Evolutionary conservation across 495 filamentous ascomycete genomes (phyloP), one percentile per base, ranked within the genome.

Genomic region (Podospora australis): DNA sequence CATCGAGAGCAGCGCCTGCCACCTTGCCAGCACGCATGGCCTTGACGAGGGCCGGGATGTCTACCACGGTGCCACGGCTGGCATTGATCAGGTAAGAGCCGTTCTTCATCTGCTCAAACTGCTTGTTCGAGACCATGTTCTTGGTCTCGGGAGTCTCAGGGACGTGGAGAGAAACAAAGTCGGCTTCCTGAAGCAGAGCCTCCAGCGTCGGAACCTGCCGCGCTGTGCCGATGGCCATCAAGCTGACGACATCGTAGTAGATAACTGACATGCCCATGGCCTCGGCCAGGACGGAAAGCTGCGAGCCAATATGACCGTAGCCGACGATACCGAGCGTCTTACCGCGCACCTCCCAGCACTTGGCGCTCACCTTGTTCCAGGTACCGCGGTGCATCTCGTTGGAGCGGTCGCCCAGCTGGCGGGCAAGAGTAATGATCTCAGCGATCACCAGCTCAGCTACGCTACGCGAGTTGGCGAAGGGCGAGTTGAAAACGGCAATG

Each of bases 401-500:
- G 29, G 86, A 95, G 52, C 92, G 86, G 64, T 99, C 94, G 34
- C 88, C 84, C 52, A 97, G 75, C 68, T 97, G 91, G 24, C 94
- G 83, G 8, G 94, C 91, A 21, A 99, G 80, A 22, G 74, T 67
- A 64, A 99, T 95, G 55, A 99, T 91, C 63, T 97, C 92, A 30
- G 70, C 86, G 57, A 99, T 96, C 47, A 96, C 88, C 43, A 96
- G 74, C 71, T 99, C 94, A 21, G 94, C 94, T 35, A 99, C 94
- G 64, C 86, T 92, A 58, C 94, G 82, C 3, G 92, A 97, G 69
- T 99, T 97, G 70, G 87, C 90, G 65, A 97, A 97, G 0, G 94
- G 94, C 46, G 91, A 96, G 70, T 99, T 99, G 82, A 99, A 99
- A 43, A 99, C 94, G 10, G 89, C 88, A 69, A 96, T 91, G 43